A percentile compares a stretch with the other conserved stretches of the same genome.
Conservation (phyloP, 2,329 filamentous ascomycete species). For the Arthrobotrys iridis region DNA sequence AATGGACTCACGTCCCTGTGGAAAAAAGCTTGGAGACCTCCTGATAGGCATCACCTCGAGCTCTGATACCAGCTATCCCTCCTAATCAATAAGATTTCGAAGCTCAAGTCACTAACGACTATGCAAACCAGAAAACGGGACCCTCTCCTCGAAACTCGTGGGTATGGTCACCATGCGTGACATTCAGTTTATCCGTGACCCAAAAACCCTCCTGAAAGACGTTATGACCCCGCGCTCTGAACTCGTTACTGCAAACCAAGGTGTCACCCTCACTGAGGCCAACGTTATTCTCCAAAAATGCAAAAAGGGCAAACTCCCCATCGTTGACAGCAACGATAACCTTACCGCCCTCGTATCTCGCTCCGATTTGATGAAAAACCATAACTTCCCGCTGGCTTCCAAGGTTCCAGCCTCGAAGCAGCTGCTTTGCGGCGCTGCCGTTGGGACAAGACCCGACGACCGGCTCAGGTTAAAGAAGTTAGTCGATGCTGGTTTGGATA, state of each 20-base stretch:
- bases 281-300: slow-evolving; percentile 93
- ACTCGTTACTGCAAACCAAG: slow-evolving; percentile 84
- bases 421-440: slow-evolving; percentile 91
- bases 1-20: slow-evolving; percentile 87
- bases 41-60: slow-evolving; percentile 35
- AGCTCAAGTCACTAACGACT: background rate
- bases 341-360: slow-evolving; percentile 91
- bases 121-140: slow-evolving; percentile 78
- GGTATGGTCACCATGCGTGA: slow-evolving; percentile 98
- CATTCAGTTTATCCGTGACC: slow-evolving; percentile 91
- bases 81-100: background rate
- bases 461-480: slow-evolving; percentile 85
- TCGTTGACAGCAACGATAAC: slow-evolving; percentile 84
- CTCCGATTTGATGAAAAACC: slow-evolving; percentile 98
- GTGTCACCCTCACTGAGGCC: slow-evolving; percentile 85
- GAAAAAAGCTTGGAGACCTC: slow-evolving; percentile 66
- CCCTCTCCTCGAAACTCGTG: slow-evolving; percentile 91
- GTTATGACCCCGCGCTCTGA: slow-evolving; percentile 87
- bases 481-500: slow-evolving; percentile 92
- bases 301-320: slow-evolving; percentile 98
- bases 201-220: slow-evolving; percentile 76
- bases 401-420: slow-evolving; percentile 98
- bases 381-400: slow-evolving; percentile 94
- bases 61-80: background rate
- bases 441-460: slow-evolving; percentile 94